Base-by-base conservation (phyloP, 106 monocot species). In the Alisma plantagoaquatica region DNA sequence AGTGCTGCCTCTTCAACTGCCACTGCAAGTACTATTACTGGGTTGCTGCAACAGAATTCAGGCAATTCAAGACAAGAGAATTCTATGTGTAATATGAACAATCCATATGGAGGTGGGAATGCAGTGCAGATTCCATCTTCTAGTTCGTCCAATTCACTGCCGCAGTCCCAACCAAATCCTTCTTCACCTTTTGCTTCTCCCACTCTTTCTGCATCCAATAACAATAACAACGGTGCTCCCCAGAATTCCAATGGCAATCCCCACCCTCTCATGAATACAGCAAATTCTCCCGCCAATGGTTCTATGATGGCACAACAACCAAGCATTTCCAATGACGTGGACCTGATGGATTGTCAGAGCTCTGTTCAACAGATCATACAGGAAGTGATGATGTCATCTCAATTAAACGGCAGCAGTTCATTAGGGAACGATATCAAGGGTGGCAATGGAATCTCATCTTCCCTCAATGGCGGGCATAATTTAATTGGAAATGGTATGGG, bases 371-470 rank as follows among this genome's bases (percentile, higher is more conserved):
- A 76, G 46, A 75, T 85, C 18, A 33, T 91, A 31, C 85, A 81
- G 43, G 81, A 81, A 49, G 64, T 84, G 77, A 84, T 91, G 72
- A 77, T 81, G 57, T 70, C 73, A 10, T 70, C 91, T 1, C 76
- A 73, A 23, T 15, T 67, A 12, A 78, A 68, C 41, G 69, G 70
- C 21, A 30, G 33, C 1, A 50, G 33, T 44, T 46, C 33, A 4
- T 18, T 74, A 2, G 76, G 73, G 1, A 80, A 66, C 56, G 80
- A 76, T n/a, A 68, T 74, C 56, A 80, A 77, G 33, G 63, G 61
- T 14, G 48, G 48, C 12, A 73, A 69, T 61, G 73, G 74, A 2
- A 49, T 77, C 12, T 31, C 64, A n/a, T 59, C 67, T 0, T 15
- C 68, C 28, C 29, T 71, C 2, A 70, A 70, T 52, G 75, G 70